Conservation (phyloP, 2,329 filamentous ascomycete genomes). For the Colletotrichum sp. region DNA sequence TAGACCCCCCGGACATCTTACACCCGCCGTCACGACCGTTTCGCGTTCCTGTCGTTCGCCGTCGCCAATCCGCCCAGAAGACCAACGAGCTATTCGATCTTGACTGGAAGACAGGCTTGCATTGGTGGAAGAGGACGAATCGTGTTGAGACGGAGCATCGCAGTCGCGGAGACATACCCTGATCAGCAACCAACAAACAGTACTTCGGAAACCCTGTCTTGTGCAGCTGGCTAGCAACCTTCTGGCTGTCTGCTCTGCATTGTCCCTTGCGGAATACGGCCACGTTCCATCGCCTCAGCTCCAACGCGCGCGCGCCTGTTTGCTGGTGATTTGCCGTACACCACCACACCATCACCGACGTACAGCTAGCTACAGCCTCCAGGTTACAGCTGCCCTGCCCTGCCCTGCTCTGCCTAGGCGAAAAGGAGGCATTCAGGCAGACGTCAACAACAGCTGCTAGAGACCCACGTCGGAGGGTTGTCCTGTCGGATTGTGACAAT, state of each 20-base stretch:
- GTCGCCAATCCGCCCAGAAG: not conserved
- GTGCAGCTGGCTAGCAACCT: not conserved
- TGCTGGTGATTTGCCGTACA: not conserved
- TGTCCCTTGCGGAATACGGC: not conserved
- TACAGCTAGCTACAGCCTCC: not conserved
- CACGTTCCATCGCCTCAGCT: not conserved
- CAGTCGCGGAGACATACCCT: not conserved
- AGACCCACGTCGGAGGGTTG: not conserved
- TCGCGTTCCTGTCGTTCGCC: not conserved
- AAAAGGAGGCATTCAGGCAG: not conserved
- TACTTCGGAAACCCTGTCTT: conserved; percentile 1
- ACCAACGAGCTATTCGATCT: not conserved
- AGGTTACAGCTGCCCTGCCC: not conserved
- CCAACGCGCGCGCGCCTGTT: conserved; percentile 1
- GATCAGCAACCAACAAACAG: not conserved
- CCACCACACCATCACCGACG: not conserved
- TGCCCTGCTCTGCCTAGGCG: not conserved
- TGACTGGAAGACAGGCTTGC: not conserved
- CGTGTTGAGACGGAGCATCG: not conserved
- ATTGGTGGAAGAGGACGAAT: not conserved
- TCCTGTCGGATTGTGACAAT: not conserved
- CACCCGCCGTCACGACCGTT: not conserved
- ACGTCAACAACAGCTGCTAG: not conserved
- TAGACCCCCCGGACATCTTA: not conserved
- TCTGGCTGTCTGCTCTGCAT: not conserved